Base-by-base conservation (phyloP, 306 rosid species). In the Fragaria nilgerrensis region DNA sequence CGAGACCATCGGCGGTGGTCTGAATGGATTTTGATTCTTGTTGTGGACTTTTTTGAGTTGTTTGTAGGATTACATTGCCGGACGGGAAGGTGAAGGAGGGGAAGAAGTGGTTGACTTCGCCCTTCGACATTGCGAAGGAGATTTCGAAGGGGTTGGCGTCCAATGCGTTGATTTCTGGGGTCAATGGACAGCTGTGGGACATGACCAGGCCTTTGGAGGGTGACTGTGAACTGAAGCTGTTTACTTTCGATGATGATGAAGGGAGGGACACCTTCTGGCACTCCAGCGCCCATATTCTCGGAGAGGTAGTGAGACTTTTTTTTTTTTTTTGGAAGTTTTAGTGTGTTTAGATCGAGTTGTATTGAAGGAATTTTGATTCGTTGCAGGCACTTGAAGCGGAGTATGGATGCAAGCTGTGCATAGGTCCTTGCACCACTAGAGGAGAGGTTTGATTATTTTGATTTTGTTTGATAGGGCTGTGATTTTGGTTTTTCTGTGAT, bases 241-340 rank as follows among this genome's bases (percentile, higher is more conserved):
- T 83, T 80, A 92, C 83, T 58, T 95, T 92, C 65, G 90, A 89
- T 0, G 83, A 78, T 23, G 97, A 92, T 25, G 97, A 89, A 83
- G 98, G 98, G 2, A 90, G 98, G 3, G 97, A 95, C 69, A 95
- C 97, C 39, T 92, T 95, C 83, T 95, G 98, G 98, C 98, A 95
- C 82, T 95, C 98, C 34, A 92, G 98, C 48, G 98, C 98, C 25
- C 98, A 95, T 81, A 95, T 95, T 89, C 96, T 95, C 17, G 97
- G 98, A 71, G 89, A 95, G 96, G 97, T 94, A 59, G 5, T 2
- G 19, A 2, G 5, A 23, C 25, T 66, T 68, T 63, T 27, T n/a
- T n/a, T n/a, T n/a, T 32, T n/a, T 19, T 25, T 25, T 25, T 25
- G 27, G 53, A 20, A 25, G 4, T 49, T 20, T 32, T 5, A 25